Conservation (phyloP, 2,329 filamentous ascomycete genomes). For the Hymenotorrendiella dingleyae region DNA sequence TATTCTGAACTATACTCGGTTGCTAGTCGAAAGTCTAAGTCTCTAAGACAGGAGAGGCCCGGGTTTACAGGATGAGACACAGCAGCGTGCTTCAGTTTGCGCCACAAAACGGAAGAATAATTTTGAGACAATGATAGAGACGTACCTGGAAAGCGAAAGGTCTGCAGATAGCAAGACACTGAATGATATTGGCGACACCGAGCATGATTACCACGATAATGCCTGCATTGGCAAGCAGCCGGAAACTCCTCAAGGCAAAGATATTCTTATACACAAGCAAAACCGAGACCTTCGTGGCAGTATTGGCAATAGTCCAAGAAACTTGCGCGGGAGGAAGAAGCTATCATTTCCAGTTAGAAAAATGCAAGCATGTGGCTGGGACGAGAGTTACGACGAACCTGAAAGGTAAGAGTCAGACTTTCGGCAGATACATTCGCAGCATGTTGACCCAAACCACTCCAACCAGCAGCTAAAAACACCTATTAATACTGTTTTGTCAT, state of each 20-base stretch:
- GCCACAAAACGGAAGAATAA: too few species aligned
- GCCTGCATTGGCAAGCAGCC: background rate
- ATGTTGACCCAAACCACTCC: background rate
- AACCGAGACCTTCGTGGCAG: background rate
- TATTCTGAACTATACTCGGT: too few species aligned
- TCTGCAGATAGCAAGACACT: conserved; percentile 1
- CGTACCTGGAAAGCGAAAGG: conserved; percentile 1
- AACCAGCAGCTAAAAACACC: background rate
- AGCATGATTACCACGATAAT: background rate
- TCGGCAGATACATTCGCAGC: background rate
- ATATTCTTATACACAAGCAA: conserved; percentile 1
- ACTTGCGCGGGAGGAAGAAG: background rate
- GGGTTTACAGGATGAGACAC: too few species aligned
- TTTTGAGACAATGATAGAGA: too few species aligned
- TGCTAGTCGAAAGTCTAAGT: too few species aligned
- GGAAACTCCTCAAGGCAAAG: background rate
- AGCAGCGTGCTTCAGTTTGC: too few species aligned
- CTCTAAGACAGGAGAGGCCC: too few species aligned
- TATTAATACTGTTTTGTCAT: background rate
- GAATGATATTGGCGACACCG: background rate
- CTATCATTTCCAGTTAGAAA: background rate
- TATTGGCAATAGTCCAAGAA: background rate
- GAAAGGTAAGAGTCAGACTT: background rate
- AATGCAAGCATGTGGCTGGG: background rate
- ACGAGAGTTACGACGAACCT: background rate